Evolutionary conservation across 495 filamentous ascomycete species (phyloP), one percentile per base, ranked within the genome.

Genomic region (Penicillium subrubescens): DNA sequence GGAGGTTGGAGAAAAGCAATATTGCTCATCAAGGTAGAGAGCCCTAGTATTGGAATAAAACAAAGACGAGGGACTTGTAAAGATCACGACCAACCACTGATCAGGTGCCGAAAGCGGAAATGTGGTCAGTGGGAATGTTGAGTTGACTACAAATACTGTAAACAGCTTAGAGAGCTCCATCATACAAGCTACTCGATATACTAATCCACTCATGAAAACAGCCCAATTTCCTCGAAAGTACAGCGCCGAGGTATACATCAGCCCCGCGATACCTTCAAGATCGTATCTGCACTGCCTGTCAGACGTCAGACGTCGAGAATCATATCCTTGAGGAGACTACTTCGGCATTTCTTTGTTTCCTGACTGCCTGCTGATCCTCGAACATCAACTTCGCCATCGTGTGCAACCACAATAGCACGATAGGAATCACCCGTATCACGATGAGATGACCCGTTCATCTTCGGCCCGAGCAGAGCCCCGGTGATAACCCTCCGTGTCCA

Each of bases 91-190:
- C 6, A 12, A 14, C 12, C 29, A 25, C 46, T 29, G 35, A 39
- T 19, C 29, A 62, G 50, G 46, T 25, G 50, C 65, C 61, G 65
- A 52, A 67, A 64, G 61, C 65, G 65, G 65, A 67, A 60, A 34
- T 62, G 37, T 48, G 35, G 51, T n/a, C 19, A 51, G n/a, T 21
- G 29, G 39, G 60, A 56, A 56, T 62, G 60, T 27, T 21, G 44
- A 44, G 19, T 60, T 41, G 31, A 27, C 58, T 52, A 39, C 58
- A 51, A 60, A 60, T 46, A 27, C 25, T 27, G 25, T 27, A 29
- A 27, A 25, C 43, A 35, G 14, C 39, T 25, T 2, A 17, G 25
- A 29, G 15, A 23, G 43, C 10, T 48, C 44, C 44, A 48, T 11
- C 33, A 5, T 39, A 8, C n/a, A 27, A 27, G 4, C 25, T 27